These are phyloP conservation scores for Vitis amurensis DNA, from an alignment of 164 flowering plant genomes.

Conservation along the genomic window DNA sequence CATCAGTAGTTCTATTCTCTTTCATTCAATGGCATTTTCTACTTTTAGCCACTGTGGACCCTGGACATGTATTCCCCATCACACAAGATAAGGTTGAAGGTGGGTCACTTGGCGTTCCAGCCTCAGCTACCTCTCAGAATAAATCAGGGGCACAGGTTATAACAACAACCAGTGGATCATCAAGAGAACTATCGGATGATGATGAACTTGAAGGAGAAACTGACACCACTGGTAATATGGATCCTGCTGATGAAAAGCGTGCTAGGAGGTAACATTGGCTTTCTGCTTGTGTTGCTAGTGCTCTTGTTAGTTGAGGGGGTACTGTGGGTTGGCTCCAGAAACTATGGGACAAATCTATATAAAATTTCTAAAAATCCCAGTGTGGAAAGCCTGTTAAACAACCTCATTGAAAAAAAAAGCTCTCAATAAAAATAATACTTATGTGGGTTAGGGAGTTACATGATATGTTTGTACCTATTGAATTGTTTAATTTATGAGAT, in stretches of 20 bases:
- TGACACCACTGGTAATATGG: constrained; percentile 29
- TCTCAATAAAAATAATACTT: no score
- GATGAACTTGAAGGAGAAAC: constrained; percentile 52
- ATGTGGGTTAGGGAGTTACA: no score
- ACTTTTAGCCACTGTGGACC: constrained; percentile 12
- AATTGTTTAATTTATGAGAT: no score
- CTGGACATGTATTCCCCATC: constrained; percentile 9
- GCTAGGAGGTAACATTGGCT: constrained; percentile 35
- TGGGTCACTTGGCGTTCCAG: constrained; percentile 14
- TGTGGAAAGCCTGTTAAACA: no score
- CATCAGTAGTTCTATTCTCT: neutral
- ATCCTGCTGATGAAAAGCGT: constrained; percentile 40
- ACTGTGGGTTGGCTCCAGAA: neutral
- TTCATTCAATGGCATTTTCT: neutral
- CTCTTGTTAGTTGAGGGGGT: neutral
- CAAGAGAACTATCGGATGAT: constrained; percentile 52
- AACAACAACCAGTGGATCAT: constrained; percentile 47
- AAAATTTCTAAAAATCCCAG: no score
- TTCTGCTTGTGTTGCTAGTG: neutral
- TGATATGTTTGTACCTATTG: no score
- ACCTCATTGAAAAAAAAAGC: no score
- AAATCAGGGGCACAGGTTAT: constrained; percentile 22
- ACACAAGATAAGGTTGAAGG: constrained; percentile 22
- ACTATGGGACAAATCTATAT: no score
- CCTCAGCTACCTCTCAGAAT: constrained; percentile 18